Evolutionary conservation across 225 moss, liverwort and hornwort genomes (phyloP), one percentile per base, ranked within the genome.

Genomic region (Thuidium tamariscinum): DNA sequence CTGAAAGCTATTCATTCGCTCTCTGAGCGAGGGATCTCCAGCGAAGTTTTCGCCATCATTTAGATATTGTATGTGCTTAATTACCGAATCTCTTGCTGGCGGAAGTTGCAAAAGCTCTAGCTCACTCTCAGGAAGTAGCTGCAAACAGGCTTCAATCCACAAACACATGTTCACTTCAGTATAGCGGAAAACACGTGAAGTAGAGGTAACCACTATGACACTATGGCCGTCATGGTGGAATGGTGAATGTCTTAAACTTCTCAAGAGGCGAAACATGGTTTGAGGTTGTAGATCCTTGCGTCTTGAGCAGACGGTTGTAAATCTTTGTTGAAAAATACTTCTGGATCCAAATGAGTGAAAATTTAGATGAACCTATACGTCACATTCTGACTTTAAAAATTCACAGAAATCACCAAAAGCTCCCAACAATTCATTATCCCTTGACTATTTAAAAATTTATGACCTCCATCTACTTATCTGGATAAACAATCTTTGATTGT

Each of bases 61-160:
- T 32, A 92, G 15, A 89, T 99, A 99, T 30, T 78, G 88, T 74
- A 99, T 75, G 26, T 86, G 22, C 86, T 94, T 90, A 34, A 97
- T 89, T 49, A 85, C 83, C 83, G 94, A 91, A 52, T 82, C 87
- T 65, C 82, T 92, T 19, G 52, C 70, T 46, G 88, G 79, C 56
- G 95, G 95, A 81, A 96, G 83, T 78, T 92, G 74, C 62, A 97
- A 85, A 57, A 88, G 81, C 74, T 93, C 92, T 76, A 95, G 46
- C 79, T 95, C 94, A 80, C 88, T 82, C 73, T 88, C 90, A 23
- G 94, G 89, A 85, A 99, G 94, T 68, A 99, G 90, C 87, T 95
- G 86, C 85, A 99, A 89, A 91, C 98, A 99, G 60, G 95, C 97
- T 97, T 90, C 71, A 88, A 57, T 37, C 86, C 73, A 80, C n/a